These are phyloP conservation scores for Pseudovirgaria hyperparasitica DNA, from an alignment of 2,329 filamentous ascomycete genomes.

Conservation along the genomic window DNA sequence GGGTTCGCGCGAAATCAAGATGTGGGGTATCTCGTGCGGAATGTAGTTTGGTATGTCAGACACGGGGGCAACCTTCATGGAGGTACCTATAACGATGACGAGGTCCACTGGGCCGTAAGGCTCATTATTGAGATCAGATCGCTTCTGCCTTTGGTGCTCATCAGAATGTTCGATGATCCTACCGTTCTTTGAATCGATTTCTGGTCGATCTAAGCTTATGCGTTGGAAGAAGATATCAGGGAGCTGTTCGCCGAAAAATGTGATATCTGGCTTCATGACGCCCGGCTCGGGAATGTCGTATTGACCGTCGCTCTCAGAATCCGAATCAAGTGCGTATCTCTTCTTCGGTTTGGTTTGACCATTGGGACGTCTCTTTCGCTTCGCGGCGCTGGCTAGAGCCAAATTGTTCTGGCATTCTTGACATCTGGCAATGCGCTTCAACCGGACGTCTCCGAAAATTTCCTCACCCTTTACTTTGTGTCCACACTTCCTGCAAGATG, in stretches of 20 bases:
- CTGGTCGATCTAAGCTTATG: too few relatives aligned
- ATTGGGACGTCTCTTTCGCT: constrained; percentile 40
- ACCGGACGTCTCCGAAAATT: constrained; percentile 69
- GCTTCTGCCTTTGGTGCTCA: too few relatives aligned
- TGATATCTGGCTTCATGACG: constrained; percentile 95
- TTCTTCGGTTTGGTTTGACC: constrained; percentile 27
- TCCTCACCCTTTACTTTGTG: constrained; percentile 60
- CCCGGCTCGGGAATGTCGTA: constrained; percentile 57
- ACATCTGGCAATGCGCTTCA: constrained; percentile 66
- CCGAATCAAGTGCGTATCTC: constrained; percentile 41
- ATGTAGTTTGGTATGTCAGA: constrained; percentile 78
- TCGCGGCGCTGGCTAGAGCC: constrained; percentile 33
- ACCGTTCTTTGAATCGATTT: too few relatives aligned
- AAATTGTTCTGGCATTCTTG: constrained; percentile 52
- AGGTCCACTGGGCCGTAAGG: constrained; percentile 75
- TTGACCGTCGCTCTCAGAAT: constrained; percentile 44
- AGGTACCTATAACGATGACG: constrained; percentile 91
- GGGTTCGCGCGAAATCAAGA: constrained; percentile 77
- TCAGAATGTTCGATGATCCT: too few relatives aligned
- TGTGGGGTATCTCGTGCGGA: constrained; percentile 69
- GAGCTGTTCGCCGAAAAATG: constrained; percentile 88
- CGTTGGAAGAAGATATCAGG: constrained; percentile 72
- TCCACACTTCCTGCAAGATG: constrained; percentile 73
- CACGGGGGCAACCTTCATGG: constrained; percentile 88
- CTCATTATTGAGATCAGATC: constrained; percentile 67